Conservation (phyloP, 2,329 filamentous ascomycete genomes). For the Chaetomiaceae sp. region DNA sequence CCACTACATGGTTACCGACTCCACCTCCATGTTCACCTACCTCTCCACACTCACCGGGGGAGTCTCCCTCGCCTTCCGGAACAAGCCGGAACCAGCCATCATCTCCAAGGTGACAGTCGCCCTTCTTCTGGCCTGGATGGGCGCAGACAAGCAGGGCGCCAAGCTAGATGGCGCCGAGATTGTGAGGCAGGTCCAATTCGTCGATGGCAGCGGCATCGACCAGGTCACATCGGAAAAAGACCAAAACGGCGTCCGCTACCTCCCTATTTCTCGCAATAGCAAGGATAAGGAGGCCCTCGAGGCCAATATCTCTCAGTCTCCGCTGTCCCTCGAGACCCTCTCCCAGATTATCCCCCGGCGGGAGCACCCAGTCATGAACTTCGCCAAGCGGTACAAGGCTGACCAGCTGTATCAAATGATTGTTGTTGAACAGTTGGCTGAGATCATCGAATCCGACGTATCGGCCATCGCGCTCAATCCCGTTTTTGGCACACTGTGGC, state of each 20-base stretch:
- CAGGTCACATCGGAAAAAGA: slow-evolving; percentile 19
- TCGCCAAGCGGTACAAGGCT: slow-evolving; percentile 38
- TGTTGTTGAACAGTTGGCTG: slow-evolving; percentile 37
- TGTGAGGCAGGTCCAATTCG: slow-evolving; percentile 19
- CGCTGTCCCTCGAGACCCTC: slow-evolving; percentile 26
- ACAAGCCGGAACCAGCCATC: slow-evolving; percentile 18
- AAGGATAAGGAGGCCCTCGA: not conserved
- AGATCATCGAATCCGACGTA: slow-evolving; percentile 43
- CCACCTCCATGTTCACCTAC: slow-evolving; percentile 37
- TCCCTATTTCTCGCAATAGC: not conserved
- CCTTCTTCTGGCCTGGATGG: slow-evolving; percentile 44
- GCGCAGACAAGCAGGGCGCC: slow-evolving; percentile 29
- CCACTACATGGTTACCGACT: slow-evolving; percentile 8
- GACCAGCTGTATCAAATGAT: slow-evolving; percentile 39
- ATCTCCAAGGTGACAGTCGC: slow-evolving; percentile 41
- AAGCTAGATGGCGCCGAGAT: slow-evolving; percentile 7
- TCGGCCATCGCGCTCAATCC: slow-evolving; percentile 44
- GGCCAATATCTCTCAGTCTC: slow-evolving; percentile 11
- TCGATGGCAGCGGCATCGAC: slow-evolving; percentile 18
- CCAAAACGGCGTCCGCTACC: slow-evolving; percentile 7
- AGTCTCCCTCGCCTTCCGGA: slow-evolving; percentile 34
- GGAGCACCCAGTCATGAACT: slow-evolving; percentile 31
- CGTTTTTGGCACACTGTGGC: slow-evolving; percentile 48
- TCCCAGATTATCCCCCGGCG: slow-evolving; percentile 25
- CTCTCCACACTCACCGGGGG: slow-evolving; percentile 41